Percentiles rank a stretch among this genome's conserved stretches.
phyloP scores from a whole-genome alignment of 2,329 filamentous ascomycete species.

The Bertia moriformis region DNA sequence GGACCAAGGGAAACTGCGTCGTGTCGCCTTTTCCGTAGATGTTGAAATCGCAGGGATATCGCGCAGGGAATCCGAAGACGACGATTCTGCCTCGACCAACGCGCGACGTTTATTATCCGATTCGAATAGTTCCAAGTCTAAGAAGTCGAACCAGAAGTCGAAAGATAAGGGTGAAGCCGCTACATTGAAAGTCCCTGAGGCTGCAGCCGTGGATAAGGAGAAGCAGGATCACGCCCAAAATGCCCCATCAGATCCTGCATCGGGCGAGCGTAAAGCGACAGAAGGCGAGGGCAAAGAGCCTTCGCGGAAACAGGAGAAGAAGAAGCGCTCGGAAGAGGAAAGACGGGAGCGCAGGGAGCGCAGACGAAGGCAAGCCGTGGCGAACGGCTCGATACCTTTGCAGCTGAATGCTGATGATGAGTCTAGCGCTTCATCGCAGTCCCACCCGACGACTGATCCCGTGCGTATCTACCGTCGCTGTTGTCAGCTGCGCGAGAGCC shows the following conservation, averaged over 20 bases:
- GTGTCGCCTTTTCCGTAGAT: conserved; percentile 91
- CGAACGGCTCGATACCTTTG: conserved; percentile 73
- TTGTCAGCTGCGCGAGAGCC: conserved; percentile 84
- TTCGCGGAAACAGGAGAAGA: conserved; percentile 81
- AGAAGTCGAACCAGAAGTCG: conserved; percentile 46
- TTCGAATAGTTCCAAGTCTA: conserved; percentile 7
- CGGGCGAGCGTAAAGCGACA: conserved; percentile 15
- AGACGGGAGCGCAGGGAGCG: conserved; percentile 84
- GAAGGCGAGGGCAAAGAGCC: conserved; percentile 22
- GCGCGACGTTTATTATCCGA: conserved; percentile 31
- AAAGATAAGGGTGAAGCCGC: conserved; percentile 62
- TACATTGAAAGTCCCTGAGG: conserved; percentile 53
- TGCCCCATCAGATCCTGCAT: conserved; percentile 7
- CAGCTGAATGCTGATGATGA: conserved; percentile 63
- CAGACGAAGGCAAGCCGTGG: conserved; percentile 69
- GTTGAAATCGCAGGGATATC: conserved; percentile 89
- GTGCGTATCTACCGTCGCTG: conserved; percentile 85
- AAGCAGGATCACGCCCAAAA: conserved; percentile 6
- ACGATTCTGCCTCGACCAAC: conserved; percentile 24
- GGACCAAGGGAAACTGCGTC: conserved; percentile 64
- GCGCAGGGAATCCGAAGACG: conserved; percentile 49
- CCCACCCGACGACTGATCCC: conserved; percentile 74
- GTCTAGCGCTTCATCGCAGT: conserved; percentile 39
- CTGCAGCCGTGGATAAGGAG: conserved; percentile 42
- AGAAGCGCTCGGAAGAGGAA: conserved; percentile 86